These are phyloP conservation scores for Meripilus lineatus DNA, from an alignment of 1,284 basidiomycete genomes.

Conservation along the genomic window DNA sequence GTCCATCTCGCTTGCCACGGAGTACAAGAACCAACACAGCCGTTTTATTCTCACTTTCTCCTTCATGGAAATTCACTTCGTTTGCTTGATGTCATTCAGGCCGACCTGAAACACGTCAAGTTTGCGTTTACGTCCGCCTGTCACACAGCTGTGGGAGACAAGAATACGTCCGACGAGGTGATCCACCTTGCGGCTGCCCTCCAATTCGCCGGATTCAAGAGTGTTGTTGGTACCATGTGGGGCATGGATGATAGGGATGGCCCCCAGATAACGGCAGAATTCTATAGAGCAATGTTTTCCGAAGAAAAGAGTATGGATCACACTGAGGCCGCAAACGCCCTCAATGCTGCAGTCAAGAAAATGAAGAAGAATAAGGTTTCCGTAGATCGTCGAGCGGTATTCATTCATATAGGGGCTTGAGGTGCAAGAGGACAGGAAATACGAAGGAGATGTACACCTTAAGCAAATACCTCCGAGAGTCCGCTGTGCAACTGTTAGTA, in stretches of 20 bases:
- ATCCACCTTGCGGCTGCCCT: conserved; percentile 30
- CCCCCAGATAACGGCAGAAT: neutral
- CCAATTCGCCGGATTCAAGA: conserved; percentile 29
- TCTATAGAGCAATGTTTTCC: neutral
- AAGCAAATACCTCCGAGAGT: too few species aligned
- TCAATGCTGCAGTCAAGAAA: neutral
- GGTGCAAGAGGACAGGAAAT: too few species aligned
- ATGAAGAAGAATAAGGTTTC: neutral
- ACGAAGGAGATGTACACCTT: too few species aligned
- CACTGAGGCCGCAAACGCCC: neutral
- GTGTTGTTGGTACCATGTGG: conserved; percentile 31
- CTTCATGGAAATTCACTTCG: neutral
- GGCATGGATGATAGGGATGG: conserved; percentile 7
- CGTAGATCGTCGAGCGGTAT: neutral
- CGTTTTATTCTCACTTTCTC: conserved; percentile 2
- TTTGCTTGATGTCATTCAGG: neutral
- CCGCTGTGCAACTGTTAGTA: too few species aligned
- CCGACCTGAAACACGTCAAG: neutral
- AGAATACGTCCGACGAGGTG: conserved; percentile 21
- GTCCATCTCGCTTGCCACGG: conserved; percentile 30
- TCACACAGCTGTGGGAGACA: conserved; percentile 28
- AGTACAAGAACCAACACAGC: conserved; percentile 12
- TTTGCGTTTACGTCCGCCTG: conserved; percentile 33
- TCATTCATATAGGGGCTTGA: conserved; percentile 2
- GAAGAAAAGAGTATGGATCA: neutral